These are phyloP conservation scores for Malus hybrid DNA, from an alignment of 331 rosid species.

Conservation along the genomic window DNA sequence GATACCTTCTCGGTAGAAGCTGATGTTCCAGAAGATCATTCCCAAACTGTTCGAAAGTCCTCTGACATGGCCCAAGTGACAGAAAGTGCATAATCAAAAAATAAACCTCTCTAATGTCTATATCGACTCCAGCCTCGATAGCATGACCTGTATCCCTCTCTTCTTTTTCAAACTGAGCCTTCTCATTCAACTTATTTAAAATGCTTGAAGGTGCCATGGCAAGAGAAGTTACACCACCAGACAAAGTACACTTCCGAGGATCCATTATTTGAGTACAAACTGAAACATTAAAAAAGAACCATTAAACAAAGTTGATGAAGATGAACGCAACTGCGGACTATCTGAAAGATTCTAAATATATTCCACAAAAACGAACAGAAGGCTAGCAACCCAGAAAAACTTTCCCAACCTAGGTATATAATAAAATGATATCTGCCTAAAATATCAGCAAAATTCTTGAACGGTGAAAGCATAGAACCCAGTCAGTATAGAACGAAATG, in stretches of 20 bases:
- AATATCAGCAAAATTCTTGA: neutral
- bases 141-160: constrained; percentile 15
- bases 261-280: constrained; percentile 42
- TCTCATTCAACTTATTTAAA: constrained; percentile 43
- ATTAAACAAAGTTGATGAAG: neutral
- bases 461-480: neutral
- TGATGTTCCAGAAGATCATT: constrained; percentile 69
- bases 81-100: constrained; percentile 73
- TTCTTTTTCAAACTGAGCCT: constrained; percentile 28
- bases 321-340: neutral
- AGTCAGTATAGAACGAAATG: neutral
- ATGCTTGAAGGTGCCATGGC: constrained; percentile 33
- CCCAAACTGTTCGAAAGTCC: constrained; percentile 47
- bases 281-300: constrained; percentile 20
- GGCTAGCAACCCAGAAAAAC: neutral
- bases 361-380: neutral
- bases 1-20: constrained; percentile 89
- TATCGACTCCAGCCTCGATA: constrained; percentile 41
- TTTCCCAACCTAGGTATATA: neutral
- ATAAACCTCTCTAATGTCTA: constrained; percentile 70
- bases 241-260: constrained; percentile 44
- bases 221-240: constrained; percentile 34
- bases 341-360: neutral
- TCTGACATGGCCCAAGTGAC: constrained; percentile 72
- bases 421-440: neutral